Percentiles rank a stretch among this genome's conserved stretches.
These are phyloP conservation scores for Ganoderma multipileum DNA, from an alignment of 1,284 basidiomycete genomes.

Conservation along the genomic window DNA sequence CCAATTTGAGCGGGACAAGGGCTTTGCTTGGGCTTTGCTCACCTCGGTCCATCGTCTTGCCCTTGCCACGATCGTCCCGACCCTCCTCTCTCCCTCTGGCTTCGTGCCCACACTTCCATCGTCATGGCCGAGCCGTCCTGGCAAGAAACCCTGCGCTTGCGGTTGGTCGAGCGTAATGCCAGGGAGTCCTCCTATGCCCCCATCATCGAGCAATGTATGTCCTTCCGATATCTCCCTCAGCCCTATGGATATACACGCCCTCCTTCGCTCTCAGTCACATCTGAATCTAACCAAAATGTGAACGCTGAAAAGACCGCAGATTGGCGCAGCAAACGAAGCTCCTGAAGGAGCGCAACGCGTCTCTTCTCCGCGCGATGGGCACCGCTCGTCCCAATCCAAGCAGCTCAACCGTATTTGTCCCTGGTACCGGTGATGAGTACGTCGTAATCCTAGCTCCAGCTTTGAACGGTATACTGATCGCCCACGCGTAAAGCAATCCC, in stretches of 20 bases:
- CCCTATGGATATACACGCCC: conserved; percentile 10
- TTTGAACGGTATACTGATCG: conserved; percentile 8
- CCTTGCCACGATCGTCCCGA: conserved; percentile 29
- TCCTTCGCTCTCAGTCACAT: conserved; percentile 22
- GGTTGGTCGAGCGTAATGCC: conserved; percentile 80
- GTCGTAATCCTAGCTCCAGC: conserved; percentile 39
- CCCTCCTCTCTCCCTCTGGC: conserved; percentile 30
- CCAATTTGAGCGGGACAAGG: conserved; percentile 23
- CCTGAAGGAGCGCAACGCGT: conserved; percentile 88
- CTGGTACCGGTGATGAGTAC: conserved; percentile 77
- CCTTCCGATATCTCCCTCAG: conserved; percentile 15
- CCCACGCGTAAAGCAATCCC: conserved; percentile 56
- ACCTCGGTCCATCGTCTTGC: conserved; percentile 12
- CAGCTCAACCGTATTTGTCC: conserved; percentile 66
- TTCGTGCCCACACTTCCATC: conserved; percentile 18
- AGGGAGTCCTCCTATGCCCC: conserved; percentile 80
- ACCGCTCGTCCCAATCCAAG: conserved; percentile 72
- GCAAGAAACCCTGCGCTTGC: conserved; percentile 79
- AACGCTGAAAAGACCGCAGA: conserved; percentile 74
- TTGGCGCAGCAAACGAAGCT: conserved; percentile 89
- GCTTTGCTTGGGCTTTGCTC: conserved; percentile 14
- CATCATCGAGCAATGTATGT: conserved; percentile 89
- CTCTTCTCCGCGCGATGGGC: conserved; percentile 80
- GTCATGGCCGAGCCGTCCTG: conserved; percentile 81
- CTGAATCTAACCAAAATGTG: conserved; percentile 28